phyloP scores from a whole-genome alignment of 192 early-diverging fungal genomes.

The Gigaspora rosea region DNA sequence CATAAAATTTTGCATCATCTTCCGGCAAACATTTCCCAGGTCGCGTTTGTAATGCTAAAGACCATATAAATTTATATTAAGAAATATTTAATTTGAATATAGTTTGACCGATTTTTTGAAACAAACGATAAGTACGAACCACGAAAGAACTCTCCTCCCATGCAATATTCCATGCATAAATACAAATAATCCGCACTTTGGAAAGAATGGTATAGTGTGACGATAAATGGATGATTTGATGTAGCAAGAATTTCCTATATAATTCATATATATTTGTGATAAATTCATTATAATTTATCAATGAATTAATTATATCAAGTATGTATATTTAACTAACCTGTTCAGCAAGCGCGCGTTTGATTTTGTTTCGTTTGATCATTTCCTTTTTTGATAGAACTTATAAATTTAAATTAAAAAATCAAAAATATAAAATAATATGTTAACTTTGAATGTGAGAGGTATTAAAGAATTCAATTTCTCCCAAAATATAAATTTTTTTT shows the following conservation, averaged over 20 bases:
- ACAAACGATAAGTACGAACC: constrained; percentile 40
- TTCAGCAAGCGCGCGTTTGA: constrained; percentile 95
- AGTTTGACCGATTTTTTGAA: too few species aligned
- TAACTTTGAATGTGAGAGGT: background rate
- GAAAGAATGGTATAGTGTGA: constrained; percentile 85
- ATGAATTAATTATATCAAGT: too few species aligned
- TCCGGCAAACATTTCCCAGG: constrained; percentile 89
- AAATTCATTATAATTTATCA: background rate
- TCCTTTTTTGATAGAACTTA: constrained; percentile 81
- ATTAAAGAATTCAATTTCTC: too few species aligned
- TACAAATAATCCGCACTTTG: constrained; percentile 85
- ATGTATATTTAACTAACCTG: constrained; percentile 77
- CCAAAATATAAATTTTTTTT: too few species aligned
- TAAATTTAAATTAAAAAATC: too few species aligned
- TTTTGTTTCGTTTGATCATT: constrained; percentile 98
- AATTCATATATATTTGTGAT: background rate
- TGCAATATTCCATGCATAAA: constrained; percentile 88
- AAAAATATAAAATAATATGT: background rate
- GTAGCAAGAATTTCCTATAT: constrained; percentile 60
- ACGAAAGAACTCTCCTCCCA: constrained; percentile 88
- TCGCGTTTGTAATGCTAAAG: constrained; percentile 74
- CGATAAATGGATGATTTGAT: constrained; percentile 89
- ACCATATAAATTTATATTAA: constrained; percentile 29
- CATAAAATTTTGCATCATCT: constrained; percentile 93
- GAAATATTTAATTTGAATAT: background rate